A percentile compares a stretch with the other conserved stretches of the same genome.
Evolutionary conservation across 2,329 filamentous ascomycete genomes (phyloP).

Genomic region (Stagonosporopsis chrysanthemi): DNA sequence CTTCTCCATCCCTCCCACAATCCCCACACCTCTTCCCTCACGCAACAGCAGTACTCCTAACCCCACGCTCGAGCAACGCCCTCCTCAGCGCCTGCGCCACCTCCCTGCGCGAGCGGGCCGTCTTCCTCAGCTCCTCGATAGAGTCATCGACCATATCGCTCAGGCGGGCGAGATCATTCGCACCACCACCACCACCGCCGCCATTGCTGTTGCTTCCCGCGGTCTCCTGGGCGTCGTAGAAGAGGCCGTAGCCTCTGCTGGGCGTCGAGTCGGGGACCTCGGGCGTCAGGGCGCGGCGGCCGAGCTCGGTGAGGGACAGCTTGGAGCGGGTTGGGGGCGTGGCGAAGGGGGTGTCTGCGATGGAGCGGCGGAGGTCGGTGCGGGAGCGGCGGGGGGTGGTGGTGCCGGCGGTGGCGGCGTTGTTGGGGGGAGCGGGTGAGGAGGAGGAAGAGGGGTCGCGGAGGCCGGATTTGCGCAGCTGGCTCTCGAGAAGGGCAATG

Average conservation of each 20-base stretch:
- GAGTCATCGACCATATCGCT: too few relatives aligned
- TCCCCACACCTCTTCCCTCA: too few relatives aligned
- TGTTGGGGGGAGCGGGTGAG: too few relatives aligned
- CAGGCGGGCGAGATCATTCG: too few relatives aligned
- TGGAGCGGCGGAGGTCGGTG: constrained; percentile 25
- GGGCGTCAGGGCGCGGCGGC: constrained; percentile 40
- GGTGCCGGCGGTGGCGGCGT: constrained; percentile 17
- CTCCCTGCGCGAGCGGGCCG: too few relatives aligned
- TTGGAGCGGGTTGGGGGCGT: constrained; percentile 48
- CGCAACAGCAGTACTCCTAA: too few relatives aligned
- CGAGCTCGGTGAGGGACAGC: constrained; percentile 42
- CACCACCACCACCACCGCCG: too few relatives aligned
- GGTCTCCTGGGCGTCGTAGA: constrained; percentile 44
- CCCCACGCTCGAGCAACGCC: too few relatives aligned
- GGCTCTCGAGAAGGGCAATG: constrained; percentile 86
- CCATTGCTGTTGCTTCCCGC: constrained; percentile 32
- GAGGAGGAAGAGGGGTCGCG: constrained; percentile 33
- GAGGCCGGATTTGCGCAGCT: constrained; percentile 73
- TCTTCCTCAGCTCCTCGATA: too few relatives aligned
- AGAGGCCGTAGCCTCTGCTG: constrained; percentile 44
- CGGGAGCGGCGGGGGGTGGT: constrained; percentile 32
- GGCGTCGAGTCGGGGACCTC: constrained; percentile 38
- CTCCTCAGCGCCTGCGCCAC: too few relatives aligned
- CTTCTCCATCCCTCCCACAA: too few relatives aligned
- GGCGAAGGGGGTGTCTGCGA: constrained; percentile 42